phyloP scores from a whole-genome alignment of 768 basidiomycete genomes.

The Boletellus emodensis region DNA sequence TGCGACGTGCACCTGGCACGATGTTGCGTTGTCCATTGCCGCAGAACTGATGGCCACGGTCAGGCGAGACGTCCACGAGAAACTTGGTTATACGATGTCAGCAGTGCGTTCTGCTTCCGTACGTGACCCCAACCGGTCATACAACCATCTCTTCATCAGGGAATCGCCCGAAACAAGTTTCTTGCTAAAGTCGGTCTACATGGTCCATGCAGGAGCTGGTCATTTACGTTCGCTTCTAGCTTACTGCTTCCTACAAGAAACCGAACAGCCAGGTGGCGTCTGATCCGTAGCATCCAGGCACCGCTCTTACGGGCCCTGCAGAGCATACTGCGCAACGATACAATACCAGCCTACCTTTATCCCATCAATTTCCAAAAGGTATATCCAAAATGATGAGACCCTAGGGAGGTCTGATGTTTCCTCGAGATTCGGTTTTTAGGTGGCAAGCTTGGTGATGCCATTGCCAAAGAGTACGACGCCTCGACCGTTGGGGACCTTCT shows the following conservation, averaged over 20 bases:
- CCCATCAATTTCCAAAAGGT: slow-evolving; percentile 91
- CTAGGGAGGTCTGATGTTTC: slow-evolving; percentile 1
- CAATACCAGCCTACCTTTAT: slow-evolving; percentile 78
- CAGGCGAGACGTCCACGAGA: slow-evolving; percentile 58
- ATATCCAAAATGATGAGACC: slow-evolving; percentile 2
- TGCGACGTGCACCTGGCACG: slow-evolving; percentile 71
- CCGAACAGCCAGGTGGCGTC: slow-evolving; percentile 71
- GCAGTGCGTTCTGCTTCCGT: slow-evolving; percentile 52
- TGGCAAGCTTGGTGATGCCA: slow-evolving; percentile 86
- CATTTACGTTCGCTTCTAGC: slow-evolving; percentile 37
- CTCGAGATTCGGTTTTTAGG: slow-evolving; percentile 87
- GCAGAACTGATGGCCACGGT: slow-evolving; percentile 82
- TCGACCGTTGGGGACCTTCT: slow-evolving; percentile 87
- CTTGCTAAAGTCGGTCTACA: slow-evolving; percentile 71
- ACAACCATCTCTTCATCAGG: slow-evolving; percentile 40
- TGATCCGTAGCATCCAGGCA: not conserved
- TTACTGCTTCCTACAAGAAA: slow-evolving; percentile 90
- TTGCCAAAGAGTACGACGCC: slow-evolving; percentile 85
- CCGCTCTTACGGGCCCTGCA: slow-evolving; percentile 29
- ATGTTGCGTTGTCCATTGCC: slow-evolving; percentile 84
- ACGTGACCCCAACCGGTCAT: not conserved
- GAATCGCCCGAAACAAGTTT: slow-evolving; percentile 90
- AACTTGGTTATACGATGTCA: slow-evolving; percentile 90
- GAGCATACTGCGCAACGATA: slow-evolving; percentile 80
- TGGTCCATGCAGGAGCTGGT: not conserved